Percentiles rank a stretch among this genome's conserved stretches.
These are phyloP conservation scores for Elsinoe arachidis DNA, from an alignment of 2,329 filamentous ascomycete species.

Conservation along the genomic window DNA sequence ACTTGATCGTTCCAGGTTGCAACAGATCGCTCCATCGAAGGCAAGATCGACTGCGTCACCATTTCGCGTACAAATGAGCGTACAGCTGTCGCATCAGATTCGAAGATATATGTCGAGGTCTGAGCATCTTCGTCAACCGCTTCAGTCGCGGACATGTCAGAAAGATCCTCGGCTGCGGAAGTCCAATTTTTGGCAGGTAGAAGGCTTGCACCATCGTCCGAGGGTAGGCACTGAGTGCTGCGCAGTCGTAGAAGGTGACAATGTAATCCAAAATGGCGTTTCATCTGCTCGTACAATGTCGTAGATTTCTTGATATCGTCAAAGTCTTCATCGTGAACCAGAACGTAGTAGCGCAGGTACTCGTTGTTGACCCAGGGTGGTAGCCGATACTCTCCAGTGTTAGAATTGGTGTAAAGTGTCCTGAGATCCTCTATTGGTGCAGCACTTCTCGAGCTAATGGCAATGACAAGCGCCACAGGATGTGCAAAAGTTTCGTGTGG, in stretches of 20 bases:
- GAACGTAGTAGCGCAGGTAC: slow-evolving; percentile 89
- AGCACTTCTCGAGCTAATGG: slow-evolving; percentile 80
- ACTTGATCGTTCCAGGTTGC: slow-evolving; percentile 96
- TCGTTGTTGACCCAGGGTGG: slow-evolving; percentile 85
- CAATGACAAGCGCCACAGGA: slow-evolving; percentile 88
- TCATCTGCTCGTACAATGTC: slow-evolving; percentile 94
- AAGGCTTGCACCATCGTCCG: slow-evolving; percentile 81
- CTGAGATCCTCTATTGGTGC: slow-evolving; percentile 80
- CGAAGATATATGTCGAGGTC: slow-evolving; percentile 71
- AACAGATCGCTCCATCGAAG: slow-evolving; percentile 89
- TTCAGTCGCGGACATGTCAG: slow-evolving; percentile 52
- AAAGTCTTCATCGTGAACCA: slow-evolving; percentile 91
- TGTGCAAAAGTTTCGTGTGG: slow-evolving; percentile 92
- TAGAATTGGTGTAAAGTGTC: slow-evolving; percentile 77
- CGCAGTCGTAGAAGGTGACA: slow-evolving; percentile 84
- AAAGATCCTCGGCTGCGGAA: slow-evolving; percentile 75
- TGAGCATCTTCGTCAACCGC: slow-evolving; percentile 62
- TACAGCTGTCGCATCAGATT: slow-evolving; percentile 83
- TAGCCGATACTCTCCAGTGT: slow-evolving; percentile 60
- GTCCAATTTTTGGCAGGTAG: slow-evolving; percentile 82
- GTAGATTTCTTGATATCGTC: slow-evolving; percentile 89
- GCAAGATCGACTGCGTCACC: slow-evolving; percentile 87
- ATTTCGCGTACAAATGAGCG: slow-evolving; percentile 87
- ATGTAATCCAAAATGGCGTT: slow-evolving; percentile 91
- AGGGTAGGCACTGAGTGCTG: slow-evolving; percentile 74